phyloP scores from a whole-genome alignment of 2,329 filamentous ascomycete genomes.

The Phaeosphaeriaceae sp. region DNA sequence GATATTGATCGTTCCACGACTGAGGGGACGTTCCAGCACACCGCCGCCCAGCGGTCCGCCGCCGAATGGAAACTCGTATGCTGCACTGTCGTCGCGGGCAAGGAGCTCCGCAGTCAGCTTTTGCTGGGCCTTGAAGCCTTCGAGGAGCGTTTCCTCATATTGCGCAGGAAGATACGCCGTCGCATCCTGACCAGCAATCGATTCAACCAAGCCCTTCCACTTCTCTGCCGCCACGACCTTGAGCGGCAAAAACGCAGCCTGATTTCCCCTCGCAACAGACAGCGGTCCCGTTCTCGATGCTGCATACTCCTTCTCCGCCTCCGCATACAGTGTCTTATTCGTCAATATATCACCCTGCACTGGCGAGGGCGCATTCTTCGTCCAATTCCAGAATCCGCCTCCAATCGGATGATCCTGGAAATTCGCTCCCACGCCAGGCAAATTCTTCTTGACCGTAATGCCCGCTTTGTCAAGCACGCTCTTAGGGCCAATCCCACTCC shows the following conservation, averaged over 20 bases:
- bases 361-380: slow-evolving; percentile 2
- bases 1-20: slow-evolving; percentile 44
- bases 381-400: slow-evolving; percentile 10
- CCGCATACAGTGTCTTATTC: slow-evolving; percentile 25
- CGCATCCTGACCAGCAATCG: slow-evolving; percentile 13
- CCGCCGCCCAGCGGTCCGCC: slow-evolving; percentile 9
- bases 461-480: slow-evolving; percentile 23
- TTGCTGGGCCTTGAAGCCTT: slow-evolving; percentile 25
- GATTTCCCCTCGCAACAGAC: slow-evolving; percentile 20
- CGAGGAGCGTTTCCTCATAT: slow-evolving; percentile 7
- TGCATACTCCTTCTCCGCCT: slow-evolving; percentile 21
- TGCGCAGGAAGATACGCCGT: slow-evolving; percentile 15
- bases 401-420: slow-evolving; percentile 40
- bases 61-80: slow-evolving; percentile 30
- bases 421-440: slow-evolving; percentile 38
- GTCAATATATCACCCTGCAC: slow-evolving; percentile 1
- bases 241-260: slow-evolving; percentile 19
- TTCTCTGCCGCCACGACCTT: slow-evolving; percentile 7
- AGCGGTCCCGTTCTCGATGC: slow-evolving; percentile 13
- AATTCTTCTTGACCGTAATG: slow-evolving; percentile 27
- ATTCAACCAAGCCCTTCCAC: slow-evolving; percentile 10
- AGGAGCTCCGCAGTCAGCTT: slow-evolving; percentile 23
- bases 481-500: slow-evolving; percentile 24
- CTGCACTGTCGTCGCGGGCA: slow-evolving; percentile 22
- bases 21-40: slow-evolving; percentile 28